Percentiles rank a stretch among this genome's conserved stretches.
Evolutionary conservation across 208 protist genomes (phyloP).

Genomic region (Acanthamoeba triangularis): DNA sequence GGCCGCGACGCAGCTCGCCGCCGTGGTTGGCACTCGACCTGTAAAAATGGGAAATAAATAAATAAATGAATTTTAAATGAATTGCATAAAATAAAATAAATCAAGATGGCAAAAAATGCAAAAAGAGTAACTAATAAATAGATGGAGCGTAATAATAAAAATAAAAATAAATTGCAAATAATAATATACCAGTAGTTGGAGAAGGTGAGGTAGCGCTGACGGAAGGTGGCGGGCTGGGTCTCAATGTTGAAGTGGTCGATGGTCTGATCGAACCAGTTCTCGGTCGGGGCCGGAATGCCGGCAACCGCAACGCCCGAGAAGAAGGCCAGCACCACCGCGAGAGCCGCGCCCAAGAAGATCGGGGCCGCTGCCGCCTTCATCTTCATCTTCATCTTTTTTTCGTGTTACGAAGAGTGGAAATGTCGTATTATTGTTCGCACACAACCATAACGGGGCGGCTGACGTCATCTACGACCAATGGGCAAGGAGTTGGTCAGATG

Average conservation of each 20-base stretch:
- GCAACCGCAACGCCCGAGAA: background rate
- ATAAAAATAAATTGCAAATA: conserved; percentile 26
- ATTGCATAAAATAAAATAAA: too few relatives aligned
- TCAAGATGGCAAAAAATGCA: background rate
- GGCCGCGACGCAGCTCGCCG: background rate
- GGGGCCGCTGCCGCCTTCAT: too few relatives aligned
- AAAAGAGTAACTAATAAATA: background rate
- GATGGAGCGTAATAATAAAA: background rate
- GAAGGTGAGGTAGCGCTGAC: conserved; percentile 67
- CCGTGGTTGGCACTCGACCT: background rate
- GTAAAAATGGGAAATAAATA: background rate
- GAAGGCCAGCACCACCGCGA: background rate
- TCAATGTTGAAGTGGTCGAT: conserved; percentile 73
- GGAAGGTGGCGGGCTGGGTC: conserved; percentile 31
- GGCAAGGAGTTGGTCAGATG: background rate
- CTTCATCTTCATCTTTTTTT: too few relatives aligned
- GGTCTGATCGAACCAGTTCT: conserved; percentile 66
- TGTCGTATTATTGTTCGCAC: too few relatives aligned
- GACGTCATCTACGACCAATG: background rate
- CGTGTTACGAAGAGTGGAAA: too few relatives aligned
- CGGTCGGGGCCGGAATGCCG: background rate
- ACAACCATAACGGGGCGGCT: background rate
- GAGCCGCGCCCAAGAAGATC: too few relatives aligned
- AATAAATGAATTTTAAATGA: too few relatives aligned
- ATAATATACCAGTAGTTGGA: background rate